Conservation (phyloP, 2,329 filamentous ascomycete species). For the Sporothrix inflata region DNA sequence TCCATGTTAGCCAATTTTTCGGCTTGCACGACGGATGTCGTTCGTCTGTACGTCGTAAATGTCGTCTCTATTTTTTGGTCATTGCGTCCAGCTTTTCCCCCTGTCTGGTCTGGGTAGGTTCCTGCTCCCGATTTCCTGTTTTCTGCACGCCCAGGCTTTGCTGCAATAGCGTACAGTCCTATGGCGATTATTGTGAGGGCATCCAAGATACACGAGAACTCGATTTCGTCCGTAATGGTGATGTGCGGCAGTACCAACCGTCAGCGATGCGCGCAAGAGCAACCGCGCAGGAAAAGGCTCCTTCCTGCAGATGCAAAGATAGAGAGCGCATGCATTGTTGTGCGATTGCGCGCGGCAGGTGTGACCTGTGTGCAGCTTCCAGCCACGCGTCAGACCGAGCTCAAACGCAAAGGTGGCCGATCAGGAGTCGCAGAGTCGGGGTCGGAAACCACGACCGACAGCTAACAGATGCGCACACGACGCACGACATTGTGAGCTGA, state of each 20-base stretch:
- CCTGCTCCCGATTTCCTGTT: not conserved
- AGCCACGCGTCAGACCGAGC: conserved; percentile 20
- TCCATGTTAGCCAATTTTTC: not conserved
- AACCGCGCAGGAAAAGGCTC: not conserved
- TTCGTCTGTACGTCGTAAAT: conserved; percentile 4
- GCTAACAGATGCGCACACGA: not conserved
- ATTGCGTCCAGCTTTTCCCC: not conserved
- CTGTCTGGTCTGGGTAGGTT: not conserved
- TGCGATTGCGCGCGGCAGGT: conserved; percentile 11
- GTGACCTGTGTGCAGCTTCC: conserved; percentile 7
- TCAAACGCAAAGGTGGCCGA: conserved; percentile 23
- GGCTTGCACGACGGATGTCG: not conserved
- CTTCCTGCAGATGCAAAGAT: not conserved
- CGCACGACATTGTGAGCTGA: not conserved
- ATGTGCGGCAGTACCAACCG: conserved; percentile 4
- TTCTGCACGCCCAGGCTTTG: conserved; percentile 5
- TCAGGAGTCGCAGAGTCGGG: conserved; percentile 28
- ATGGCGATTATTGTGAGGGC: conserved; percentile 5
- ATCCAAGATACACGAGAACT: not conserved
- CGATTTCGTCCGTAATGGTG: not conserved
- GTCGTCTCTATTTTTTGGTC: not conserved
- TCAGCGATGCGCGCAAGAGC: not conserved
- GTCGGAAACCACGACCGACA: conserved; percentile 24
- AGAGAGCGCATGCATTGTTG: not conserved
- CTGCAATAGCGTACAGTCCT: conserved; percentile 21